Conservation (phyloP, 371 early-diverging fungal genomes). For the Mortierella sp. region DNA sequence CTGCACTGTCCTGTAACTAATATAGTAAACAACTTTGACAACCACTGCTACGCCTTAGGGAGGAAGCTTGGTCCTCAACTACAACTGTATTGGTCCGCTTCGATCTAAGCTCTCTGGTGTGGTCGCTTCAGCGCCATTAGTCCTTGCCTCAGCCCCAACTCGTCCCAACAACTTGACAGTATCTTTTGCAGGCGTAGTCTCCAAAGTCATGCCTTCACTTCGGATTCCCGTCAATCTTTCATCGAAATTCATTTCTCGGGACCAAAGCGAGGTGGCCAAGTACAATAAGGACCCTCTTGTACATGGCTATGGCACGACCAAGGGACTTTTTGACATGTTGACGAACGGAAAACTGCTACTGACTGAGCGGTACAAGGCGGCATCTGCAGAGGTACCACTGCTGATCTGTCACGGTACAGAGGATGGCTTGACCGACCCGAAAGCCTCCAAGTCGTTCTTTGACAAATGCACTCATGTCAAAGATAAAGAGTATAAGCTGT, state of each 20-base stretch:
- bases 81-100: slow-evolving; percentile 55
- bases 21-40: neutral
- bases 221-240: slow-evolving; percentile 56
- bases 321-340: slow-evolving; percentile 48
- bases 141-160: slow-evolving; percentile 21
- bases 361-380: slow-evolving; percentile 29
- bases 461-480: slow-evolving; percentile 52
- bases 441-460: slow-evolving; percentile 55
- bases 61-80: slow-evolving; percentile 65
- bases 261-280: slow-evolving; percentile 55
- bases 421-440: slow-evolving; percentile 59
- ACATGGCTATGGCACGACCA: slow-evolving; percentile 47
- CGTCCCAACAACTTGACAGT: slow-evolving; percentile 26
- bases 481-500: slow-evolving; percentile 61
- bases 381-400: slow-evolving; percentile 25
- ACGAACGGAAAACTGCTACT: slow-evolving; percentile 40
- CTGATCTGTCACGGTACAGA: slow-evolving; percentile 53
- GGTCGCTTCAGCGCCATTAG: slow-evolving; percentile 58
- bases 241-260: slow-evolving; percentile 59
- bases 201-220: slow-evolving; percentile 61
- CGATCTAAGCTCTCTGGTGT: slow-evolving; percentile 57
- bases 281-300: slow-evolving; percentile 67
- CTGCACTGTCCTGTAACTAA: too few species aligned
- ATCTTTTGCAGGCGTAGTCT: slow-evolving; percentile 27
- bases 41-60: slow-evolving; percentile 53